Evolutionary conservation across 345 rosid species (phyloP).

Genomic region (Heritiera littoralis): DNA sequence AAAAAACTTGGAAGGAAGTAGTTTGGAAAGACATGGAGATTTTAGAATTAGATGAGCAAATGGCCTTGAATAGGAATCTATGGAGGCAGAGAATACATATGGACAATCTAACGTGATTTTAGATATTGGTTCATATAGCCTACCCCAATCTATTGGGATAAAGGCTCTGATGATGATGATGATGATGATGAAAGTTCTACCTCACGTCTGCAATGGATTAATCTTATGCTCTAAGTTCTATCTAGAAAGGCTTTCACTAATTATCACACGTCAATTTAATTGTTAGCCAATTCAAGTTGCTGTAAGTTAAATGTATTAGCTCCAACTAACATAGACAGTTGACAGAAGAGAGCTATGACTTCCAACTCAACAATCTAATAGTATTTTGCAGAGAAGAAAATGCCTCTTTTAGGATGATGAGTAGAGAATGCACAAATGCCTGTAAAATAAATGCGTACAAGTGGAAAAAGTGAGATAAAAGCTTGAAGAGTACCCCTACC

Average conservation of each 20-base stretch:
- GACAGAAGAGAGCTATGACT: not conserved
- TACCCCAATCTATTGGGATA: too few relatives aligned
- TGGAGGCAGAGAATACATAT: too few relatives aligned
- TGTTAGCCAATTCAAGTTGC: not conserved
- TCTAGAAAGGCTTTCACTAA: not conserved
- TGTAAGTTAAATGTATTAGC: slow-evolving; percentile 1
- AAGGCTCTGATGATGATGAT: too few relatives aligned
- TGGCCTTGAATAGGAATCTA: too few relatives aligned
- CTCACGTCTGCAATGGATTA: not conserved
- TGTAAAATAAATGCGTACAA: not conserved
- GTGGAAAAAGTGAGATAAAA: not conserved
- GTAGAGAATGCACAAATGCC: slow-evolving; percentile 1
- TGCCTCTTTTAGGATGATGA: not conserved
- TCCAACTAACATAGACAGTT: not conserved
- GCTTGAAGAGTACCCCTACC: not conserved
- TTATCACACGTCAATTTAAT: not conserved
- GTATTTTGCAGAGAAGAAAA: slow-evolving; percentile 1
- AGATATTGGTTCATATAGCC: too few relatives aligned
- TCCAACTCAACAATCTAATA: not conserved
- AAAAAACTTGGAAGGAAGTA: too few relatives aligned
- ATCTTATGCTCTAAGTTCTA: not conserved
- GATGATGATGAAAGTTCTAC: too few relatives aligned
- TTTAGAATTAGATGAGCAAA: too few relatives aligned
- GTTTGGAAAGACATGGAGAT: too few relatives aligned
- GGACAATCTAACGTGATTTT: too few relatives aligned